Base-by-base conservation (phyloP, 805 yeast species). In the Candida mattraensis region DNA sequence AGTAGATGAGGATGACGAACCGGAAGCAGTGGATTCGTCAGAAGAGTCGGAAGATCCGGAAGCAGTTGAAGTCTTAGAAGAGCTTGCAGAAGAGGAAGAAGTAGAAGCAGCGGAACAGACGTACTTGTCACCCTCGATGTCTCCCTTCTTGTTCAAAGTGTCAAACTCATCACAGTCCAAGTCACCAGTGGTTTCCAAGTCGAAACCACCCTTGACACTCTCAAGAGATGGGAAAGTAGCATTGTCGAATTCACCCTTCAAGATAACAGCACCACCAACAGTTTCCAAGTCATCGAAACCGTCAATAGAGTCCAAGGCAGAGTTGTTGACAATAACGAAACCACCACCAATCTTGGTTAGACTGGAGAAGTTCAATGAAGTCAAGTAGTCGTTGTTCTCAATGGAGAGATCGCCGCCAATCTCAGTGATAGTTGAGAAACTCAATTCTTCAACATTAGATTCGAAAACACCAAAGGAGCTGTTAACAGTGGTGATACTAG, bases 181-280 rank as follows among this genome's bases (percentile, higher is more conserved):
- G 56, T 83, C 82, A 61, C 86, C 83, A 27, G 60, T 51, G 43
- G 96, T 74, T 61, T 82, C 83, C 59, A 93, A 74, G 58, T 70
- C 69, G 69, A 89, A 94, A 66, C 95, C 96, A 78, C 99, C 99
- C 62, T 78, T 78, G 56, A 93, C 95, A 57, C 83, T 76, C 54
- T 66, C 70, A 63, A 93, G 78, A 22, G 76, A 56, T 49, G 82
- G 78, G 63, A 93, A 76, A 44, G 87, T 69, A 59, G 93, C 93
- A 58, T 79, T 76, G 62, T 80, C 72, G 68, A 87, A 87, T 66
- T 75, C 70, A 74, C 99, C 99, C 49, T 64, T 66, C 48, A 91
- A 67, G 61, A 72, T 72, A 50, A 91, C 78, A 54, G 98, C 93
- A 76, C 99, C 98, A 60, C 84, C 86, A 55, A 91, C 78, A 42